Base-by-base conservation (phyloP, 1,139 yeast genomes). In the Pneumocystis sp. region DNA sequence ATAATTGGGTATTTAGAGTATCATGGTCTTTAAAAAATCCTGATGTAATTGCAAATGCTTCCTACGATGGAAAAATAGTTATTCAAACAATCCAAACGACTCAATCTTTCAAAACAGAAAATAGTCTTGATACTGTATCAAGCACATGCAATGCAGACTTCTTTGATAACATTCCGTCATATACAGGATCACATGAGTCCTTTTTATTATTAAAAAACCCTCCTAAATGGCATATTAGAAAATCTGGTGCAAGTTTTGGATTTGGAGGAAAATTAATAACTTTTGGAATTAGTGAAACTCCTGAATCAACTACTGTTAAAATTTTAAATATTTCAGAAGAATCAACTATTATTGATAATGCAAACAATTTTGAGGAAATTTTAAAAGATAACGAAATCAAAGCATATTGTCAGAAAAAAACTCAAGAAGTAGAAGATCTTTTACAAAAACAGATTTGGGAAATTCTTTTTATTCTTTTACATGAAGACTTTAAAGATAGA, bases 1-100 rank as follows among this genome's bases (percentile, higher is more conserved):
- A 96, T 59, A 91, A 89, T 75, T 93, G 98, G 98, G 87, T 89
- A 37, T 93, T 90, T 78, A 85, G 87, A 75, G 83, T 96, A 19
- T 82, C 83, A 71, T 93, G 91, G 79, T 95, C 96, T 67, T 96
- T 96, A 61, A 76, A 80, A 37, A 84, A 89, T 35, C 98, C 99
- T 4, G 97, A 91, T 68, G 77, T 89, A 66, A 87, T 95, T 78
- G 98, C 97, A 7, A 83, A 91, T 66, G 95, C 97, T 34, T 88
- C 97, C 17, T 89, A 88, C 71, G 97, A 91, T 75, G 95, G 96
- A 66, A 89, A 88, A 74, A 81, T 95, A 67, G 77, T 83, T 64
- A 80, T 93, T 61, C 97, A 91, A 76, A 83, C 96, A 50, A 79
- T 95, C 68, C 99, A 95, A 76, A 96, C 90, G 73, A 85, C 86